A percentile compares a stretch with the other conserved stretches of the same genome.
Evolutionary conservation across 805 yeast genomes (phyloP).

Genomic region (Kodamaea lidongshanica): DNA sequence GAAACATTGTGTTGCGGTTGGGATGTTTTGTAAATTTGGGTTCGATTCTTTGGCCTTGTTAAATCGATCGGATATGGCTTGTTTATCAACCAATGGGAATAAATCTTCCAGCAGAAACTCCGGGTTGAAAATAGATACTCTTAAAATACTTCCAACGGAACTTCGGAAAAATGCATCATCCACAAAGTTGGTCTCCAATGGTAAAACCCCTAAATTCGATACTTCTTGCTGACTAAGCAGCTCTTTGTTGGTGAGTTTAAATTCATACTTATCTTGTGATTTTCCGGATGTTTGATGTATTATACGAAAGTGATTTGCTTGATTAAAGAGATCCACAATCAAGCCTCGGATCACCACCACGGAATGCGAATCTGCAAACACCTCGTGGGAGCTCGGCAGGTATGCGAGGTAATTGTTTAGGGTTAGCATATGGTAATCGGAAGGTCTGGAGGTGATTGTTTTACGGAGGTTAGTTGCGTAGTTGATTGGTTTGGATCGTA

Average conservation of each 20-base stretch:
- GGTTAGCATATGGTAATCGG: conserved; percentile 20
- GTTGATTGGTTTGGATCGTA: conserved; percentile 28
- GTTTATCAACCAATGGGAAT: conserved; percentile 38
- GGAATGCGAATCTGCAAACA: too few relatives aligned
- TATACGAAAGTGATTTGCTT: conserved; percentile 26
- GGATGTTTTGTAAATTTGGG: too few relatives aligned
- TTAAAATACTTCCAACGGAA: conserved; percentile 29
- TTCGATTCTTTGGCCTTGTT: conserved; percentile 47
- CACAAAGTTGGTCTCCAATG: conserved; percentile 11
- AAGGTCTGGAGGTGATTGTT: conserved; percentile 9
- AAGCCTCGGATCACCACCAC: conserved; percentile 27
- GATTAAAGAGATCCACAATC: conserved; percentile 13
- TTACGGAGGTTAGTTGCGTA: conserved; percentile 25
- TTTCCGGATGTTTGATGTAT: too few relatives aligned
- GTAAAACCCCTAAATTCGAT: too few relatives aligned
- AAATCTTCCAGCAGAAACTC: conserved; percentile 47
- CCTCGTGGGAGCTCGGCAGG: conserved; percentile 26
- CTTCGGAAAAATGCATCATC: conserved; percentile 34
- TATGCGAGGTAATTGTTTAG: conserved; percentile 31
- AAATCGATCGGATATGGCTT: conserved; percentile 35
- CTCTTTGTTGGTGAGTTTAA: too few relatives aligned
- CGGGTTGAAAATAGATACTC: conserved; percentile 48
- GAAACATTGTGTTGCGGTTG: conserved; percentile 54
- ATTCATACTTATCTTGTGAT: too few relatives aligned
- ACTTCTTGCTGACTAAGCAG: too few relatives aligned